A percentile compares a stretch with the other conserved stretches of the same genome.
phyloP scores from a whole-genome alignment of 345 rosid species.

The Angophora floribunda region DNA sequence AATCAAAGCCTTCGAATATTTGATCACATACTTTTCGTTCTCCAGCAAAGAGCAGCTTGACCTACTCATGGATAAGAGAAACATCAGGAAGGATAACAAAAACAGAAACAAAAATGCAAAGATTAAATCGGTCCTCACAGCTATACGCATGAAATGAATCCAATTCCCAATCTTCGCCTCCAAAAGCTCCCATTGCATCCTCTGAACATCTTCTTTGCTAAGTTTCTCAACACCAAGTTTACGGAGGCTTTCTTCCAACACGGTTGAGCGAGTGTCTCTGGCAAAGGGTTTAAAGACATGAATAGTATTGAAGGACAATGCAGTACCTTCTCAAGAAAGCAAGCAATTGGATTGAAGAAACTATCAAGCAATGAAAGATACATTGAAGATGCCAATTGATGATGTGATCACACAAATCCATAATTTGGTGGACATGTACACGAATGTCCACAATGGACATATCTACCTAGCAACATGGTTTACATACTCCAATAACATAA shows the following conservation, averaged over 20 bases:
- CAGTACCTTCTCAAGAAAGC: neutral
- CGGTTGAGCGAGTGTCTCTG: constrained; percentile 81
- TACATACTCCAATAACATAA: neutral
- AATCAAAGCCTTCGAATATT: constrained; percentile 78
- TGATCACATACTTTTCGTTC: constrained; percentile 91
- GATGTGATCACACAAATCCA: neutral
- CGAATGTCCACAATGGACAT: neutral
- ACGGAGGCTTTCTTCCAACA: constrained; percentile 77
- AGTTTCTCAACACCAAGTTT: constrained; percentile 96
- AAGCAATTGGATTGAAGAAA: neutral
- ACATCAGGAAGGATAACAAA: neutral
- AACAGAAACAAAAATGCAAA: neutral
- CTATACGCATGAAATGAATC: constrained; percentile 99
- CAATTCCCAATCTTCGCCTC: constrained; percentile 97
- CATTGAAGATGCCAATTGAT: neutral
- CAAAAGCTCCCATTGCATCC: constrained; percentile 97
- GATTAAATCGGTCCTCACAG: constrained; percentile 43
- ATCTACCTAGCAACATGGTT: neutral
- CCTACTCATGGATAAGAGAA: constrained; percentile 32
- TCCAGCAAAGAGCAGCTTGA: constrained; percentile 88
- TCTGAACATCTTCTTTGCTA: constrained; percentile 94
- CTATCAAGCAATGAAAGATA: neutral
- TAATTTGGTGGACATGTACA: neutral
- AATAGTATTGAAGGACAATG: neutral
- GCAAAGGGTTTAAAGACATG: neutral